These are phyloP conservation scores for Fennellomyces sp. DNA, from an alignment of 371 early-diverging fungal genomes.

Conservation along the genomic window DNA sequence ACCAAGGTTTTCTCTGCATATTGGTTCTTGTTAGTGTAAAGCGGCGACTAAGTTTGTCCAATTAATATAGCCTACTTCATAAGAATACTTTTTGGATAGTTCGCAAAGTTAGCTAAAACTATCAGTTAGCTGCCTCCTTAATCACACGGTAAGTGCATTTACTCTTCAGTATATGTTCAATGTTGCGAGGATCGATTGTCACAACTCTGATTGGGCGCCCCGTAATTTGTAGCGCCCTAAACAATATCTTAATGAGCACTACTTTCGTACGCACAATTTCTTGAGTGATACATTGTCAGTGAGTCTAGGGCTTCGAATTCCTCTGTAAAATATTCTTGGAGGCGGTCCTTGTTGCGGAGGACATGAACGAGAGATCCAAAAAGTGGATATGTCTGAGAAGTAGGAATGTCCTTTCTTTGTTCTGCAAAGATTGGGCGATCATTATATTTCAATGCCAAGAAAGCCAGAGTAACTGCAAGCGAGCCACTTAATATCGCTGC, in stretches of 20 bases:
- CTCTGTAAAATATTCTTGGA: conserved; percentile 17
- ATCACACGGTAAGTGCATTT: too few species aligned
- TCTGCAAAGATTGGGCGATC: conserved; percentile 35
- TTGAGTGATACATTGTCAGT: too few species aligned
- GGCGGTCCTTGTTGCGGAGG: conserved; percentile 12
- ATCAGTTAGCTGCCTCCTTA: too few species aligned
- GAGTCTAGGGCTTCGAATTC: conserved; percentile 7
- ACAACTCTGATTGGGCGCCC: conserved; percentile 25
- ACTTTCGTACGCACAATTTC: too few species aligned
- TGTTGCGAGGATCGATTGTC: conserved; percentile 23
- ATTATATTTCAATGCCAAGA: conserved; percentile 28
- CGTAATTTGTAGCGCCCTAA: conserved; percentile 22
- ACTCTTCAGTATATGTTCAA: conserved; percentile 27
- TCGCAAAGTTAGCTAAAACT: conserved; percentile 37
- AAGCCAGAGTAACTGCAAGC: conserved; percentile 10
- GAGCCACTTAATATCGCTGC: too few species aligned
- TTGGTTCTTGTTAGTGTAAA: conserved; percentile 27
- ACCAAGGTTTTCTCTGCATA: too few species aligned
- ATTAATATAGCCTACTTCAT: conserved; percentile 13
- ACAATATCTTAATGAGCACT: too few species aligned
- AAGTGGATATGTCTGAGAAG: conserved; percentile 22
- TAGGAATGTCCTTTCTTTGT: conserved; percentile 24
- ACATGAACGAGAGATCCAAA: conserved; percentile 24
- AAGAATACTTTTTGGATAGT: conserved; percentile 46
- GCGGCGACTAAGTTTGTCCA: too few species aligned